phyloP scores from a whole-genome alignment of 345 rosid genomes.

The Excoecaria cochinchinensis region DNA sequence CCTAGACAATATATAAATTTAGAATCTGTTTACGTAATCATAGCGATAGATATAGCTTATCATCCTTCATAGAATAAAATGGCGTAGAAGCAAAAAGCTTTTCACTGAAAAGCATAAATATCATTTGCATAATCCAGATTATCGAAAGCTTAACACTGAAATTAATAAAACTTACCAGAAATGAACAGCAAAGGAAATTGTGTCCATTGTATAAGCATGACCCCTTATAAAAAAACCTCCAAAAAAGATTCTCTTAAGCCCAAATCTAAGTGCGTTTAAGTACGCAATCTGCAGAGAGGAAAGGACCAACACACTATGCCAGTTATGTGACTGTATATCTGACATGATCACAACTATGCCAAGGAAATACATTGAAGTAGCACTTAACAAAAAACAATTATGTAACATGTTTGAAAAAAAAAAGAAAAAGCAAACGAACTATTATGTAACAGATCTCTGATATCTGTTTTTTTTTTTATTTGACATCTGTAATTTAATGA shows the following conservation, averaged over 20 bases:
- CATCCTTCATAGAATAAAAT: constrained; percentile 9
- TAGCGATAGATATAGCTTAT: not conserved
- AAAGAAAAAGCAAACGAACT: too few relatives aligned
- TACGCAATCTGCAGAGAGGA: constrained; percentile 66
- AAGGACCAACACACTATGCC: constrained; percentile 10
- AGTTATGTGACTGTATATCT: not conserved
- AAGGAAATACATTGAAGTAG: constrained; percentile 9
- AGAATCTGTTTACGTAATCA: constrained; percentile 15
- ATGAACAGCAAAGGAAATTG: constrained; percentile 97
- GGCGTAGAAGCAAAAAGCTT: constrained; percentile 6
- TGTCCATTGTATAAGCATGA: constrained; percentile 99
- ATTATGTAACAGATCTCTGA: too few relatives aligned
- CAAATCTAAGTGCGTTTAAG: constrained; percentile 91
- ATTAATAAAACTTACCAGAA: constrained; percentile 58
- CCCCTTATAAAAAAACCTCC: constrained; percentile 99
- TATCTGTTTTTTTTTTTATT: too few relatives aligned
- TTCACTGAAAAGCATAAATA: not conserved
- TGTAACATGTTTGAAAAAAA: too few relatives aligned
- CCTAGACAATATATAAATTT: constrained; percentile 44
- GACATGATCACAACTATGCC: not conserved
- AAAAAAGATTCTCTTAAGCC: constrained; percentile 88
- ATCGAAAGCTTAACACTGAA: not conserved
- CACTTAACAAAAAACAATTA: not conserved
- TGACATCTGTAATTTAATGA: not conserved
- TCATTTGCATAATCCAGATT: not conserved